Percentiles rank a stretch among this genome's conserved stretches.
phyloP scores from a whole-genome alignment of 495 filamentous ascomycete species.

The Penicillium robsamsonii region DNA sequence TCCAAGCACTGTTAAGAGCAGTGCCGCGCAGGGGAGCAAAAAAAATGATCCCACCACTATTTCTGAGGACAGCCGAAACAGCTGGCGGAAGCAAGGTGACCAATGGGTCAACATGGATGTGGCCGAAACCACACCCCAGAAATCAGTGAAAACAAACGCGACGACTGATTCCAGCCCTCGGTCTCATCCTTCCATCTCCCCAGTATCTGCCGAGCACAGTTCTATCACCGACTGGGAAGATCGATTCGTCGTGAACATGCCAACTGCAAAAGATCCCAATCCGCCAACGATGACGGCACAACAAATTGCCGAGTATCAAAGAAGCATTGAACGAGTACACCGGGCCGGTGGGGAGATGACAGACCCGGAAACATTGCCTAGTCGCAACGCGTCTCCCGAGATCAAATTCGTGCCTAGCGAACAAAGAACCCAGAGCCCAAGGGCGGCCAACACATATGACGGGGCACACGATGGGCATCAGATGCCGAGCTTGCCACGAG shows the following conservation, averaged over 20 bases:
- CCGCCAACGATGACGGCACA: constrained; percentile 40
- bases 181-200: constrained; percentile 36
- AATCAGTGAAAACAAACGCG: constrained; percentile 22
- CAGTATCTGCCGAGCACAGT: constrained; percentile 33
- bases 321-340: constrained; percentile 36
- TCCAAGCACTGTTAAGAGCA: constrained; percentile 22
- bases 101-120: constrained; percentile 23
- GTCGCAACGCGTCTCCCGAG: constrained; percentile 32
- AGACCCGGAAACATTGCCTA: constrained; percentile 35
- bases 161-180: constrained; percentile 30
- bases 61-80: constrained; percentile 18
- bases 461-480: constrained; percentile 26
- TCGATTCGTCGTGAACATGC: constrained; percentile 49
- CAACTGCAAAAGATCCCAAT: constrained; percentile 44
- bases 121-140: constrained; percentile 19
- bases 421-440: constrained; percentile 12
- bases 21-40: constrained; percentile 7
- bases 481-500: constrained; percentile 1
- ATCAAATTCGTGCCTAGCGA: constrained; percentile 6
- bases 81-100: constrained; percentile 28
- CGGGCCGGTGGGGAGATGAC: constrained; percentile 30
- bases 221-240: constrained; percentile 44
- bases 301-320: constrained; percentile 44
- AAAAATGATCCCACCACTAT: constrained; percentile 7
- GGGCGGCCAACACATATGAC: constrained; percentile 22